Evolutionary conservation across 495 filamentous ascomycete genomes (phyloP).

Genomic region (Lichina pygmaea): DNA sequence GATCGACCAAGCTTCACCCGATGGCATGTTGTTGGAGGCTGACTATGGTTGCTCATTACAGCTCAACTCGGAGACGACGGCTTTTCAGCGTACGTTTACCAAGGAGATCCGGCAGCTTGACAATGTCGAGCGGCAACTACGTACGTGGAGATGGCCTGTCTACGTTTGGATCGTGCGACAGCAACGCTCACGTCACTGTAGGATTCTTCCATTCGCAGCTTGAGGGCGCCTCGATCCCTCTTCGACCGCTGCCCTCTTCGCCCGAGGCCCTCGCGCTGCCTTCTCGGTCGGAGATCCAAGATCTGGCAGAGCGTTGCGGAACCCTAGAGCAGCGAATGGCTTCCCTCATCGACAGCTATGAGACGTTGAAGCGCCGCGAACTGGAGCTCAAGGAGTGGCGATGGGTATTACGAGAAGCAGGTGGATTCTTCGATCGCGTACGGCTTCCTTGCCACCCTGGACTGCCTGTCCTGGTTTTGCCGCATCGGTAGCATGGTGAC

Average conservation of each 20-base stretch:
- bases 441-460: slow-evolving; percentile 2
- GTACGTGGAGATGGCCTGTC: slow-evolving; percentile 22
- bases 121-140: slow-evolving; percentile 91
- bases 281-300: slow-evolving; percentile 78
- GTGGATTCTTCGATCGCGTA: slow-evolving; percentile 81
- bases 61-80: slow-evolving; percentile 77
- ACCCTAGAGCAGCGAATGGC: slow-evolving; percentile 75
- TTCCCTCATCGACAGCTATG: slow-evolving; percentile 88
- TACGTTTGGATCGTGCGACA: background rate
- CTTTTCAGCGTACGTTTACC: slow-evolving; percentile 92
- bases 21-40: background rate
- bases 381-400: slow-evolving; percentile 94
- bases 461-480: background rate
- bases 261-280: slow-evolving; percentile 62
- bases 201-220: slow-evolving; percentile 88
- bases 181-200: slow-evolving; percentile 7
- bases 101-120: slow-evolving; percentile 90
- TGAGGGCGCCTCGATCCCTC: slow-evolving; percentile 64
- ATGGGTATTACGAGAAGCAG: slow-evolving; percentile 86
- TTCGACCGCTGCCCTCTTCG: slow-evolving; percentile 67
- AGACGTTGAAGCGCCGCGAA: slow-evolving; percentile 90
- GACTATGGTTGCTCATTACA: slow-evolving; percentile 11
- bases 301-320: slow-evolving; percentile 73
- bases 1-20: background rate
- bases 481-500: background rate